A percentile compares a stretch with the other conserved stretches of the same genome.
Evolutionary conservation across 1,284 basidiomycete species (phyloP).

Genomic region (Heterobasidion parviporum): DNA sequence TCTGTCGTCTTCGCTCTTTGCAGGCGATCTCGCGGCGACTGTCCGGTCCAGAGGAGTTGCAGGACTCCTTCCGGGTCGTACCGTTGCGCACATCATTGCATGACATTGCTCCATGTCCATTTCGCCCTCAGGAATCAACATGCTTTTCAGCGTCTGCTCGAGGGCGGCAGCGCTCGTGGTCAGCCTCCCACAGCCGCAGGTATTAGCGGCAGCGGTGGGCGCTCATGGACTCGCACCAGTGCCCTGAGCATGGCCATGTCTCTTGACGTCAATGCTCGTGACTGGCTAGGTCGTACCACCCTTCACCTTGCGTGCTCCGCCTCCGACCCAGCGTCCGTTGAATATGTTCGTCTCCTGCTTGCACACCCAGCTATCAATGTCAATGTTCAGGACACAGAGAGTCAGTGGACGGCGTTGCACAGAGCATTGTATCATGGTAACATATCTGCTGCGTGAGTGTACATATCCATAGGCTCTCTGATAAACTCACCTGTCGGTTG

Average conservation of each 20-base stretch:
- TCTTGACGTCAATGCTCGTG: slow-evolving; percentile 67
- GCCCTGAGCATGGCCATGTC: slow-evolving; percentile 29
- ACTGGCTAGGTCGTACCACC: slow-evolving; percentile 69
- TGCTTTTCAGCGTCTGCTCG: slow-evolving; percentile 77
- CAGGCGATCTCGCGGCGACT: not conserved
- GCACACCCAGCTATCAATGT: slow-evolving; percentile 73
- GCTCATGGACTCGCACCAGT: slow-evolving; percentile 56
- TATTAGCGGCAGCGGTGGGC: slow-evolving; percentile 45
- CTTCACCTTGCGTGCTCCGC: slow-evolving; percentile 78
- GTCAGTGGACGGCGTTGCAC: slow-evolving; percentile 89
- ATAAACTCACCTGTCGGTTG: not conserved
- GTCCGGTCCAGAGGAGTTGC: not conserved
- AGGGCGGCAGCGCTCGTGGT: slow-evolving; percentile 30
- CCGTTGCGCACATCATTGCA: slow-evolving; percentile 29
- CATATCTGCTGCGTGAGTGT: slow-evolving; percentile 59
- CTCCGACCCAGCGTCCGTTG: slow-evolving; percentile 52
- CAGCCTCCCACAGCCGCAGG: slow-evolving; percentile 20
- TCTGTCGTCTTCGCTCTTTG: not conserved
- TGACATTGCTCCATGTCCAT: slow-evolving; percentile 78
- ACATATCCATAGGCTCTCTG: slow-evolving; percentile 1
- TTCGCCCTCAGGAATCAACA: slow-evolving; percentile 72
- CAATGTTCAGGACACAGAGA: slow-evolving; percentile 80
- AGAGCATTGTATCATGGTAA: slow-evolving; percentile 87
- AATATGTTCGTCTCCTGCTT: slow-evolving; percentile 80
- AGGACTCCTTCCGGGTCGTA: not conserved